Conservation (phyloP, 1,284 basidiomycete genomes). For the Ceratobasidium sp. region DNA sequence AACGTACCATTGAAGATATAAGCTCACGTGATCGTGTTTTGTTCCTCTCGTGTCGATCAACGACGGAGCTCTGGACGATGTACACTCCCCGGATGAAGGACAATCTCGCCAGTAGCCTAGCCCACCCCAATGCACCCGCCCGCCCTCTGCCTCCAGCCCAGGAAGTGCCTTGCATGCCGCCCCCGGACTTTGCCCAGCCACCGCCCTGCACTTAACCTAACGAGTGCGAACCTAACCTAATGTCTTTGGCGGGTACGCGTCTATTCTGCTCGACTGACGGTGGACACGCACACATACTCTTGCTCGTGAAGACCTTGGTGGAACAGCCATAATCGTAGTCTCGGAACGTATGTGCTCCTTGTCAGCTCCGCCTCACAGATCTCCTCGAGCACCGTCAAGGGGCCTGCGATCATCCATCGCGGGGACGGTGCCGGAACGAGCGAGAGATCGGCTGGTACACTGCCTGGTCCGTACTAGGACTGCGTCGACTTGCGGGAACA, state of each 20-base stretch:
- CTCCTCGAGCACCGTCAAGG: conserved; percentile 36
- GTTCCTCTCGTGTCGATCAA: conserved; percentile 13
- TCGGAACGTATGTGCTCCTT: conserved; percentile 28
- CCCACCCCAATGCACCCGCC: conserved; percentile 2
- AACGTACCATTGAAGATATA: conserved; percentile 6
- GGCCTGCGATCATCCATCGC: conserved; percentile 20
- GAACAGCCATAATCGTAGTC: conserved; percentile 28
- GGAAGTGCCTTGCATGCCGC: conserved; percentile 32
- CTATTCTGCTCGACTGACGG: conserved; percentile 33
- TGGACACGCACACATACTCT: conserved; percentile 7
- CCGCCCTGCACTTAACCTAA: conserved; percentile 30
- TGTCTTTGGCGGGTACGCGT: conserved; percentile 33
- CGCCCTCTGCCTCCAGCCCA: conserved; percentile 32
- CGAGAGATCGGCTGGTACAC: conserved; percentile 14
- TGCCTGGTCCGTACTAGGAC: conserved; percentile 25
- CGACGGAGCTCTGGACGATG: conserved; percentile 27
- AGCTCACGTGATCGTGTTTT: conserved; percentile 37
- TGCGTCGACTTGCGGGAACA: conserved; percentile 38
- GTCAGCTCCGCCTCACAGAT: conserved; percentile 27
- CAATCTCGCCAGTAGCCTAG: background rate
- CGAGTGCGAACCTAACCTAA: conserved; percentile 38
- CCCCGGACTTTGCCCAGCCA: conserved; percentile 25
- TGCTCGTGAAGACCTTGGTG: conserved; percentile 24
- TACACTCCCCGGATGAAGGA: conserved; percentile 35
- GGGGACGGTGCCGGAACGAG: conserved; percentile 37